Evolutionary conservation across 208 protist genomes (phyloP).

Genomic region (Jaenimonas drosophilae): DNA sequence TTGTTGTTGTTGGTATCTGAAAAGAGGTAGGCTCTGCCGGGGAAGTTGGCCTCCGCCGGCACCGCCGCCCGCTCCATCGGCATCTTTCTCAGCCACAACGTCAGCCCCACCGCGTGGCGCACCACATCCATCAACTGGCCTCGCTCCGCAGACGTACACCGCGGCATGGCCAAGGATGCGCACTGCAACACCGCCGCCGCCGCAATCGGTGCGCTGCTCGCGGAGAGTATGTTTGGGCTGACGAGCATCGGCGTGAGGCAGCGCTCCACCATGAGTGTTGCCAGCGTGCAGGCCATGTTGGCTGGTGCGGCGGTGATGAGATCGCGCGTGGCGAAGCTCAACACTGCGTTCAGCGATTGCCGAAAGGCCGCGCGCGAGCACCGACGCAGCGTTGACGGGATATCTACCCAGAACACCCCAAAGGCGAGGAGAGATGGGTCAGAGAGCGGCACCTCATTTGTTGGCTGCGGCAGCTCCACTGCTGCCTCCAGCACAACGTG

Average conservation of each 20-base stretch:
- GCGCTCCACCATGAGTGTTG: constrained; percentile 35
- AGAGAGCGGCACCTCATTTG: constrained; percentile 17
- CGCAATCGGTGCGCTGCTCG: constrained; percentile 26
- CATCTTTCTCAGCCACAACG: too few species aligned
- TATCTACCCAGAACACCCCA: constrained; percentile 29
- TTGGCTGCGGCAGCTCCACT: constrained; percentile 20
- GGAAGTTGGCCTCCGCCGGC: too few species aligned
- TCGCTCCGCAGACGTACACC: not conserved
- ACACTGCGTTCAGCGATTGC: constrained; percentile 36
- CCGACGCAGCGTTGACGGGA: constrained; percentile 46
- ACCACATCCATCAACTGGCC: not conserved
- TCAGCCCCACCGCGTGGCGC: not conserved
- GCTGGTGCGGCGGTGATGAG: constrained; percentile 30
- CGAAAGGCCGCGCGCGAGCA: constrained; percentile 64
- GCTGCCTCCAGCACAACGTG: constrained; percentile 49
- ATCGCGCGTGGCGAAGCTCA: constrained; percentile 52
- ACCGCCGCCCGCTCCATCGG: too few species aligned
- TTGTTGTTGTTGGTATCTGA: too few species aligned
- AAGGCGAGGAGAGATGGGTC: constrained; percentile 35
- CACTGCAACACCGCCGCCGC: constrained; percentile 48
- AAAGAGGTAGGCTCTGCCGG: too few species aligned
- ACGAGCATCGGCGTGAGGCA: constrained; percentile 67
- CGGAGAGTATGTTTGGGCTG: constrained; percentile 15
- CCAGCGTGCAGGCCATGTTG: constrained; percentile 13
- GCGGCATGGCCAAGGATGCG: constrained; percentile 24